phyloP scores from a whole-genome alignment of 192 early-diverging fungal species.

The Coemansia sp. region DNA sequence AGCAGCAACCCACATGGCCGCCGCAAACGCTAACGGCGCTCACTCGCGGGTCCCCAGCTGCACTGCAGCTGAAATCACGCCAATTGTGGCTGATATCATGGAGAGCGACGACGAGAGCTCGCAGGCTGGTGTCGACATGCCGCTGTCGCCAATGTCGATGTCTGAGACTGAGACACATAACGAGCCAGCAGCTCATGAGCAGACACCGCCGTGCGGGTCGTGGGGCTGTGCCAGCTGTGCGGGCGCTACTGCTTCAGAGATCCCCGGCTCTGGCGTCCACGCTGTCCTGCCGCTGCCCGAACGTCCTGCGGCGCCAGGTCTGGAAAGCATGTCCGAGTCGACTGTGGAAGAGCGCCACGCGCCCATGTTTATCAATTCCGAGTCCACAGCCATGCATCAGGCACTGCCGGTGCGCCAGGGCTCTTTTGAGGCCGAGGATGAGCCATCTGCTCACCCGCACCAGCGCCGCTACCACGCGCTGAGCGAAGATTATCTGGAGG shows the following conservation, averaged over 20 bases:
- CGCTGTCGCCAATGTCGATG: slow-evolving; percentile 14
- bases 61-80: background rate
- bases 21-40: background rate
- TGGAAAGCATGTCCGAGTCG: background rate
- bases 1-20: slow-evolving; percentile 3
- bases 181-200: background rate
- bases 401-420: background rate
- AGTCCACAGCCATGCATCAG: background rate
- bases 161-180: background rate
- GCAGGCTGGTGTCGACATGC: background rate
- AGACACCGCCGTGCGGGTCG: slow-evolving; percentile 3
- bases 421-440: background rate
- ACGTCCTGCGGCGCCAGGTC: too few relatives aligned
- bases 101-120: slow-evolving; percentile 7
- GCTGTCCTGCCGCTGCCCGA: background rate
- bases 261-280: slow-evolving; percentile 1
- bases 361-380: background rate
- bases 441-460: background rate
- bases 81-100: slow-evolving; percentile 2
- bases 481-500: slow-evolving; percentile 11
- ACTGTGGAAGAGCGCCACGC: background rate
- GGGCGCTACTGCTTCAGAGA: background rate
- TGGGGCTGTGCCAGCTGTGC: slow-evolving; percentile 11
- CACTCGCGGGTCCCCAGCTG: slow-evolving; percentile 8
- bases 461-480: slow-evolving; percentile 12